Evolutionary conservation across 192 early-diverging fungal species (phyloP), one percentile per base, ranked within the genome.

Genomic region (Rhizophagus sp.): DNA sequence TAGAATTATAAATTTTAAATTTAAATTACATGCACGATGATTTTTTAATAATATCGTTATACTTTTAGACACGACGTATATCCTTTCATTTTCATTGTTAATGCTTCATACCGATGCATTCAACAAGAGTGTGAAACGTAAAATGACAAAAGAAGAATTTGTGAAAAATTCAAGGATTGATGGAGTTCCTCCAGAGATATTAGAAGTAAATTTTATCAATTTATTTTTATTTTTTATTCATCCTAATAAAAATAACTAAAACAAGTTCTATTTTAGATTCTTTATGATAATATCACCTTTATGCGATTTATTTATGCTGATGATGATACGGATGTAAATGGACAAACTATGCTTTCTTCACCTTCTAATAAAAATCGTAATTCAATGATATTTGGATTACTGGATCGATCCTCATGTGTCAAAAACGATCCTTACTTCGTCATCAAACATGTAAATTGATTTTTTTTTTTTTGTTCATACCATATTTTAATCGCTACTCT

Each of bases 51-150:
- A 49, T 49, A 50, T 10, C 19, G 33, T 27, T 27, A 50, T 49
- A 52, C 30, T 34, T 22, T 19, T 73, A 92, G 94, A 95, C 65
- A 84, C 88, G 8, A 88, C 92, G 34, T 94, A 96, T 79, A 87
- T 93, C 11, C 84, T 95, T 57, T 88, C 95, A 10, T 96, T 93
- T 83, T 93, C 94, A 4, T 84, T 96, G 17, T 86, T 96, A 69
- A 85, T 96, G 75, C 89, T 96, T 67, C 94, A 96, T 80, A 94
- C 94, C 1, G 95, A 96, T 82, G 93, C 93, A 19, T 94, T 95
- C 84, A 96, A 96, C 82, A 92, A 93, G 50, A 89, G 89, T 57
- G 90, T 95, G 24, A 88, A 88, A 52, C 89, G 90, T 63, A 95
- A 95, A 81, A 96, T 96, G 90, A 90, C 86, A 19, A 94, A 93